A percentile compares a stretch with the other conserved stretches of the same genome.
phyloP scores from a whole-genome alignment of 495 filamentous ascomycete genomes.

The Physcia stellaris region DNA sequence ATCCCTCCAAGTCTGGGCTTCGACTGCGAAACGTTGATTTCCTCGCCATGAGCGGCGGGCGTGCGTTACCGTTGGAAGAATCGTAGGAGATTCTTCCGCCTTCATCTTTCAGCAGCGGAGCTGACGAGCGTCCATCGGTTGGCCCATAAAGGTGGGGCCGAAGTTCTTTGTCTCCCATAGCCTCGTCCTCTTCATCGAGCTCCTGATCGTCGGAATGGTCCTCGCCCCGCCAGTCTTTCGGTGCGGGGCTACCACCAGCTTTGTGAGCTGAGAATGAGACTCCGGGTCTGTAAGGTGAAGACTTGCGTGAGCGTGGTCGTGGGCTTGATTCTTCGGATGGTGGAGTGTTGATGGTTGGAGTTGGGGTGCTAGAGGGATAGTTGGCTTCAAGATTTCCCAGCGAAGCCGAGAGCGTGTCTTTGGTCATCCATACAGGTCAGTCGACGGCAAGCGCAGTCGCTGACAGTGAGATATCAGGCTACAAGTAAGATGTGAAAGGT shows the following conservation, averaged over 20 bases:
- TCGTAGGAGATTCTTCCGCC: conserved; percentile 28
- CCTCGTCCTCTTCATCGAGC: conserved; percentile 29
- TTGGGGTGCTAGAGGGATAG: conserved; percentile 11
- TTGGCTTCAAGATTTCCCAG: conserved; percentile 10
- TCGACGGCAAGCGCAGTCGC: conserved; percentile 15
- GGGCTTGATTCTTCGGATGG: conserved; percentile 12
- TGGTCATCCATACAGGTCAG: conserved; percentile 20
- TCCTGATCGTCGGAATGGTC: neutral
- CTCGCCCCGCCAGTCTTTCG: conserved; percentile 1
- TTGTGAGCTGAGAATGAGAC: too few species aligned
- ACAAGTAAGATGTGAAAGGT: too few species aligned
- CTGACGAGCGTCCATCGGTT: conserved; percentile 35
- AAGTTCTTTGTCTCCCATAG: conserved; percentile 19
- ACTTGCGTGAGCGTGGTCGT: conserved; percentile 9
- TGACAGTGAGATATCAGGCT: too few species aligned
- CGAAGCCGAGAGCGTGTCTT: conserved; percentile 8
- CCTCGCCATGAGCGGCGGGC: conserved; percentile 22
- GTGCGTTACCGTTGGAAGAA: conserved; percentile 20
- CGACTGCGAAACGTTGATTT: conserved; percentile 47
- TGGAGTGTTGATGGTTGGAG: conserved; percentile 14
- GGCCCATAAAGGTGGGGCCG: conserved; percentile 35
- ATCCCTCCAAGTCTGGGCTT: conserved; percentile 43
- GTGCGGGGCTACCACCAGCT: too few species aligned
- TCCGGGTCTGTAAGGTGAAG: conserved; percentile 12
- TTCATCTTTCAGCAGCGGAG: conserved; percentile 46